phyloP scores from a whole-genome alignment of 768 basidiomycete species.

The Daedaleopsis sinensis region DNA sequence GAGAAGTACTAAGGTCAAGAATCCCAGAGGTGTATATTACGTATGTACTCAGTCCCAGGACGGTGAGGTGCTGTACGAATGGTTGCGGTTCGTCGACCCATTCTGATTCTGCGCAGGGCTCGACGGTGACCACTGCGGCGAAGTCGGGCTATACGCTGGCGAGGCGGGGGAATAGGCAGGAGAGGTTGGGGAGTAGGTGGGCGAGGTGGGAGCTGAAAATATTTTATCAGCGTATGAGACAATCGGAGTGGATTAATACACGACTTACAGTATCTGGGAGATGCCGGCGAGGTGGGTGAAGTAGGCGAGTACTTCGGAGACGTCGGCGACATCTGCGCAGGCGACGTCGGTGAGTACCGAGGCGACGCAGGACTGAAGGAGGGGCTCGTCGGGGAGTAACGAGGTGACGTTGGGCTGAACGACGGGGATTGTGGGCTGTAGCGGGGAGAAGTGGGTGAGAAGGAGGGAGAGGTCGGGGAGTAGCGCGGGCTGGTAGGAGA shows the following conservation, averaged over 20 bases:
- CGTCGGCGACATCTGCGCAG: constrained; percentile 83
- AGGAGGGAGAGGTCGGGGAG: constrained; percentile 82
- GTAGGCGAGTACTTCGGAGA: constrained; percentile 95
- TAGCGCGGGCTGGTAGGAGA: constrained; percentile 78
- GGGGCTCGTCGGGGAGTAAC: constrained; percentile 88
- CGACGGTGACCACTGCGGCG: constrained; percentile 81
- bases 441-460: constrained; percentile 83
- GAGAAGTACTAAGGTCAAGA: constrained; percentile 21
- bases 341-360: constrained; percentile 84
- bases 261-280: constrained; percentile 86
- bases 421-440: constrained; percentile 91
- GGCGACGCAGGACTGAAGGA: constrained; percentile 95
- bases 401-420: constrained; percentile 88
- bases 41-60: constrained; percentile 47
- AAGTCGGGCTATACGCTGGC: constrained; percentile 85
- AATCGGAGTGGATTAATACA: background rate
- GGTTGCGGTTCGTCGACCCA: constrained; percentile 36
- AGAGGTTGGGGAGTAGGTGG: constrained; percentile 86
- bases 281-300: constrained; percentile 90
- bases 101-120: constrained; percentile 67
- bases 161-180: constrained; percentile 86
- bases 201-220: constrained; percentile 75
- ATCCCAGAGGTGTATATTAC: constrained; percentile 22
- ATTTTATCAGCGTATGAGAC: constrained; percentile 1
- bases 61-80: constrained; percentile 52